Base-by-base conservation (phyloP, 2,329 filamentous ascomycete genomes). In the Verticillium zaregamsianum region DNA sequence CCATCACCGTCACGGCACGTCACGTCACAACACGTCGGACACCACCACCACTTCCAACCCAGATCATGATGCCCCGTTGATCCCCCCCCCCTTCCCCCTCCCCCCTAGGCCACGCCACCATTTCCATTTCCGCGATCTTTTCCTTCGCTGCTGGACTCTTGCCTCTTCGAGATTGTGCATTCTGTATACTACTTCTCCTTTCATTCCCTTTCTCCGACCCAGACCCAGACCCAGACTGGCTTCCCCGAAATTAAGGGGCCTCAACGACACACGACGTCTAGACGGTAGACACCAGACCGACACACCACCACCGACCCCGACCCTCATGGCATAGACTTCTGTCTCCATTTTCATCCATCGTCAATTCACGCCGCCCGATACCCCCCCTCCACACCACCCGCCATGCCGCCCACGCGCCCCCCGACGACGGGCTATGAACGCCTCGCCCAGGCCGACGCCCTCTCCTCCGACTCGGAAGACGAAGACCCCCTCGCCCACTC, bases 401-500 rank as follows among this genome's bases (percentile, higher is more conserved):
- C 33, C 66, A 91, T 91, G 89, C 83, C 89, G 69, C 86, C 85
- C 73, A 80, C 80, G 65, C 84, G 89, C 62, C 90, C 89, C 64
- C 83, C 89, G 62, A 91, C 89, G 54, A 93, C 91, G 66, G 91
- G 91, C 75, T 95, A 95, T 78, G 91, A 92, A 76, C 90, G 90
- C 71, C 87, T 95, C 62, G 89, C 91, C 65, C 91, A 95, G 77
- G 91, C 90, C 68, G 91, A 93, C 71, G 87, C 89, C 68, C 82
- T 89, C 69, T 89, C 87, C 74, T 88, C 90, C 71, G 87, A 90
- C 62, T 90, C 88, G 60, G 85, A 89, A 61, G 87, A 90, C 61
- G 81, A 86, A 55, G 86, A 88, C 62, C 80, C 83, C 64, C 77
- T 87, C 63, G 79, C 79, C 66, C 78, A 82, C 57, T 79, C 78